These are phyloP conservation scores for Lyophyllum atratum DNA, from an alignment of 768 basidiomycete genomes.

Conservation along the genomic window DNA sequence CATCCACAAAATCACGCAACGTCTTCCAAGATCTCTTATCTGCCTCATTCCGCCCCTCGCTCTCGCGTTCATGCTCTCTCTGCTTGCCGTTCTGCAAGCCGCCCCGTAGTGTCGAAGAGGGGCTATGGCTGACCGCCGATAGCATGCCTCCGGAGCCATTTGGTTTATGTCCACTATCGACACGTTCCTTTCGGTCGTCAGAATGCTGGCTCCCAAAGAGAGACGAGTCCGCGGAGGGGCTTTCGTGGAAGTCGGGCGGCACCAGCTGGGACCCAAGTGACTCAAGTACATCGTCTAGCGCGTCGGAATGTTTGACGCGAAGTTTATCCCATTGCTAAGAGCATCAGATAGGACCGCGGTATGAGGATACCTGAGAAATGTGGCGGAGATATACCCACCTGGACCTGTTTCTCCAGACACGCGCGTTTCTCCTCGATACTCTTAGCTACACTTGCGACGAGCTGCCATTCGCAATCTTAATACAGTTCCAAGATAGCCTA, in stretches of 20 bases:
- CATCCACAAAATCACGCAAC: conserved; percentile 83
- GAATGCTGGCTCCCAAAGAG: conserved; percentile 80
- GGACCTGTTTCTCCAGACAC: conserved; percentile 58
- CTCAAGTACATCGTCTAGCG: conserved; percentile 72
- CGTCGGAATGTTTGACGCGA: conserved; percentile 58
- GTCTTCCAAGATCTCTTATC: conserved; percentile 77
- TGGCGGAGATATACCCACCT: conserved; percentile 41
- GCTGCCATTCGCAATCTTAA: conserved; percentile 36
- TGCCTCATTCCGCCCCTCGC: conserved; percentile 23
- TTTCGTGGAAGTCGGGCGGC: conserved; percentile 76
- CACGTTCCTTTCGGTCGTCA: conserved; percentile 35
- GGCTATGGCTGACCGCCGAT: conserved; percentile 32
- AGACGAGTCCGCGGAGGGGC: conserved; percentile 60
- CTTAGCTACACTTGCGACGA: conserved; percentile 74
- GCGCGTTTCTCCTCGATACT: conserved; percentile 72
- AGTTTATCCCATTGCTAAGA: conserved; percentile 70
- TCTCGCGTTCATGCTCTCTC: too few relatives aligned
- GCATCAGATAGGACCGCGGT: not conserved
- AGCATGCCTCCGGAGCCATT: conserved; percentile 12
- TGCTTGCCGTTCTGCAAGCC: conserved; percentile 17
- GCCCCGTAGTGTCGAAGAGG: conserved; percentile 41
- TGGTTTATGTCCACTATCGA: conserved; percentile 16
- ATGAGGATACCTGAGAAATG: not conserved
- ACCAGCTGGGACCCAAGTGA: conserved; percentile 72
- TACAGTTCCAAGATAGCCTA: not conserved